Percentiles rank a stretch among this genome's conserved stretches.
phyloP scores from a whole-genome alignment of 2,329 filamentous ascomycete species.

The Leptoxyphium fumago region DNA sequence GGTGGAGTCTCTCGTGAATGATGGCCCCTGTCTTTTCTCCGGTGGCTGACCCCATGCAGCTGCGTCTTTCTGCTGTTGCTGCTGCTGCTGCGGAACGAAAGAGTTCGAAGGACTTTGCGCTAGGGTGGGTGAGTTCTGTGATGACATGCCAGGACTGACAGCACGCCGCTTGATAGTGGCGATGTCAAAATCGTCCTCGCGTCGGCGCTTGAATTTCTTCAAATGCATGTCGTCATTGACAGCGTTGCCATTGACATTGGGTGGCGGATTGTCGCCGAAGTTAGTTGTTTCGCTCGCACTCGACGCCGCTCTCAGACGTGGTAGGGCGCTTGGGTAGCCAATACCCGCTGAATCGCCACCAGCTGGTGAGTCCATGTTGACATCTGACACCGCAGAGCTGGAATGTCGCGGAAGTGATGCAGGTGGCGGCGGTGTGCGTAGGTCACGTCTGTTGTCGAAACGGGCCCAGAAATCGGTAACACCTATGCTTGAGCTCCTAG shows the following conservation, averaged over 20 bases:
- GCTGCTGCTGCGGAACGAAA: too few relatives aligned
- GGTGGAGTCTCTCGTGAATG: neutral
- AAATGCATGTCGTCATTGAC: constrained; percentile 20
- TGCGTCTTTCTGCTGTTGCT: constrained; percentile 33
- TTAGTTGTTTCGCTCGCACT: constrained; percentile 13
- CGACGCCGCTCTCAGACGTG: constrained; percentile 18
- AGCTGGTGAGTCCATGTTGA: constrained; percentile 55
- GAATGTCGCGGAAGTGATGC: constrained; percentile 41
- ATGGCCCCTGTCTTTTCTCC: constrained; percentile 26
- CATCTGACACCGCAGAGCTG: constrained; percentile 44
- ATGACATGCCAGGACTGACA: constrained; percentile 81
- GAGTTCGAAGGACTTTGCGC: constrained; percentile 61
- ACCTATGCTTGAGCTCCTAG: constrained; percentile 47
- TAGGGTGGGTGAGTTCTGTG: constrained; percentile 75
- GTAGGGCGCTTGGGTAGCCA: constrained; percentile 4
- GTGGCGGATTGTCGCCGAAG: constrained; percentile 9
- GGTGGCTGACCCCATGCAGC: constrained; percentile 48
- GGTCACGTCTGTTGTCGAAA: constrained; percentile 45
- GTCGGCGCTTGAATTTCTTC: constrained; percentile 50
- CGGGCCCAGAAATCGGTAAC: constrained; percentile 66
- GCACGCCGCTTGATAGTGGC: constrained; percentile 79
- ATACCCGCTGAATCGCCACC: constrained; percentile 5
- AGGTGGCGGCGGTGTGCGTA: constrained; percentile 38
- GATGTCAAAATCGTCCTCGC: constrained; percentile 83
- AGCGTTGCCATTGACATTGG: constrained; percentile 4